Conservation (phyloP, 2,329 filamentous ascomycete species). For the Fusarium sp. region DNA sequence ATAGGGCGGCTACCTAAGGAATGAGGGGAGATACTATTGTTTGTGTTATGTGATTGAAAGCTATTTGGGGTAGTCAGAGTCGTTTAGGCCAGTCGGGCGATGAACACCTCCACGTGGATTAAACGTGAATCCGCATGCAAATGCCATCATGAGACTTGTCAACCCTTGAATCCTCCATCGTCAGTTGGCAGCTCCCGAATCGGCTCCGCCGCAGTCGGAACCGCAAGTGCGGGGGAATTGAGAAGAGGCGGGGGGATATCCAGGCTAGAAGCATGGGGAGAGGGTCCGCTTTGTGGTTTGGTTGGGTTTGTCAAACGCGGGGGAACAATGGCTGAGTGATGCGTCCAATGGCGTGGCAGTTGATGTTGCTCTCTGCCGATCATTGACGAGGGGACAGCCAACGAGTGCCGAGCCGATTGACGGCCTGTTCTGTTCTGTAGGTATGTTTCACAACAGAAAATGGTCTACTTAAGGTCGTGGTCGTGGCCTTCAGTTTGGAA, state of each 20-base stretch:
- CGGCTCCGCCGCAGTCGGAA: not conserved
- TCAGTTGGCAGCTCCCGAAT: not conserved
- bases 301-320: not conserved
- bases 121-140: not conserved
- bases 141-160: not conserved
- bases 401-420: not conserved
- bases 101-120: not conserved
- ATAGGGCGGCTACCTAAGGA: too few species aligned
- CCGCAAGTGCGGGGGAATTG: not conserved
- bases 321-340: not conserved
- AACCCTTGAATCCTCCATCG: not conserved
- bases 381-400: not conserved
- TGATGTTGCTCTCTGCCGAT: not conserved
- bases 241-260: not conserved
- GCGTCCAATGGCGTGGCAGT: not conserved
- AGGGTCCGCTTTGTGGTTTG: not conserved
- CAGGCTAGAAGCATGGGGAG: not conserved
- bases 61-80: too few species aligned
- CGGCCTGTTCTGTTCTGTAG: not conserved
- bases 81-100: too few species aligned
- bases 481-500: not conserved
- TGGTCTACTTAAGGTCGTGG: slow-evolving; percentile 1
- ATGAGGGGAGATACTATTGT: too few species aligned
- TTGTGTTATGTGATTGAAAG: too few species aligned
- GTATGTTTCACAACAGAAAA: not conserved